These are phyloP conservation scores for Coemansia sp. DNA, from an alignment of 192 early-diverging fungal genomes.

Conservation along the genomic window DNA sequence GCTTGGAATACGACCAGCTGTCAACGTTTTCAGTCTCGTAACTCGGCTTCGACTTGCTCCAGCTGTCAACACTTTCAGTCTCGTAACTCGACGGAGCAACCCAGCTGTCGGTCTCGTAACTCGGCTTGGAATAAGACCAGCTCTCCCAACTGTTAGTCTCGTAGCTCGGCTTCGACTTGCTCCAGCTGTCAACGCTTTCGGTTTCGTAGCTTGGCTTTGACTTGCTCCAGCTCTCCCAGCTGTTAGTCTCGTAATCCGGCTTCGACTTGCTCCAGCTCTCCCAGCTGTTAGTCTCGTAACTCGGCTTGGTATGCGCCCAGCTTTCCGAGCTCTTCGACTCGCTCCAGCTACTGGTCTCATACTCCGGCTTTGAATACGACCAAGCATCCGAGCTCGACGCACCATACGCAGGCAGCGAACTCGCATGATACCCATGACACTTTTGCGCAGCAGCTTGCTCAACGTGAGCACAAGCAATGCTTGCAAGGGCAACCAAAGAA, in stretches of 20 bases:
- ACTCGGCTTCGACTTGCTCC: neutral
- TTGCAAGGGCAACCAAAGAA: slow-evolving; percentile 7
- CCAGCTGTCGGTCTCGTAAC: neutral
- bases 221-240: neutral
- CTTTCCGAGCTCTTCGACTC: neutral
- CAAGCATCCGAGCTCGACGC: neutral
- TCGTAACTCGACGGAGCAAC: neutral
- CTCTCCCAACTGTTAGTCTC: neutral
- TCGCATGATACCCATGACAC: neutral
- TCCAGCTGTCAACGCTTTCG: neutral
- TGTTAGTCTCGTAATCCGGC: neutral
- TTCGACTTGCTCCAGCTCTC: neutral
- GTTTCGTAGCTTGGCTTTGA: neutral
- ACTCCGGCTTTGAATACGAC: neutral
- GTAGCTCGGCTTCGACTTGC: neutral
- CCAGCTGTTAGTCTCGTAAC: neutral
- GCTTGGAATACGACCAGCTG: neutral
- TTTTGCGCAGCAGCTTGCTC: too few relatives aligned
- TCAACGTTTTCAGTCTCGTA: neutral
- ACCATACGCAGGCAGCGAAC: neutral
- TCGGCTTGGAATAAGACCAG: neutral
- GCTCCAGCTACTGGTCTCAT: too few relatives aligned
- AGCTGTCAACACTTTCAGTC: neutral
- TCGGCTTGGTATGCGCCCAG: neutral
- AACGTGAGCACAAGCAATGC: neutral